Evolutionary conservation across 164 flowering plant genomes (phyloP), one percentile per base, ranked within the genome.

Genomic region (Kalanchoe fedtschenkoi): DNA sequence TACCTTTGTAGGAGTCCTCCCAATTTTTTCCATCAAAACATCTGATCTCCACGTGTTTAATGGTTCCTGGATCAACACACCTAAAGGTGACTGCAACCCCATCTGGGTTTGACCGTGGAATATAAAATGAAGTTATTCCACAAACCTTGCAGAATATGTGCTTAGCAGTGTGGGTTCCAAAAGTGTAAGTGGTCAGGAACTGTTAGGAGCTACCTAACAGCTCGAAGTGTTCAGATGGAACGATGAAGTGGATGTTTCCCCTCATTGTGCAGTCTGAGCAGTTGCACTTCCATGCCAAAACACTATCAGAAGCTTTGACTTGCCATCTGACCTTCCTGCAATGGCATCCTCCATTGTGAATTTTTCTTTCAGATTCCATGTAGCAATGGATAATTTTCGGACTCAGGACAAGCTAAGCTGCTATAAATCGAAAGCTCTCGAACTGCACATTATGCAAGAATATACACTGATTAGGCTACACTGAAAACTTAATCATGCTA

Each of bases 291-390:
- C 96, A 92, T 35, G 78, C 88, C 14, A 80, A 73, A 1, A 89
- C 73, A 65, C 83, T 78, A 0, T 67, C 8, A 5, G 89, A 86
- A 24, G 89, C 91, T 54, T 67, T 56, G 1, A 80, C 96, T 65
- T 68, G 35, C 96, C 96, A 92, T 66, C 88, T 78, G 14, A 92
- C 81, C 8, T 63, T 70, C 64, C 69, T 57, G 72, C 98, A 89
- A 33, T 89, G 98, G 69, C 96, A 92, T 56, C 96, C 93, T n/a
- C 98, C 98, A 19, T 51, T 67, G 71, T 92, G 96, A 51, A 73
- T 43, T 13, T 81, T 74, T 35, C 30, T 55, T 56, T 71, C 64
- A 5, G 65, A 32, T 58, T 66, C 78, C 81, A 75, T 82, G 32
- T 24, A 51, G 26, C n/a, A 6, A 9, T n/a, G n/a, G n/a, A n/a